Evolutionary conservation across 2,329 filamentous ascomycete species (phyloP).

Genomic region (Sporothrix brunneoviolacea): DNA sequence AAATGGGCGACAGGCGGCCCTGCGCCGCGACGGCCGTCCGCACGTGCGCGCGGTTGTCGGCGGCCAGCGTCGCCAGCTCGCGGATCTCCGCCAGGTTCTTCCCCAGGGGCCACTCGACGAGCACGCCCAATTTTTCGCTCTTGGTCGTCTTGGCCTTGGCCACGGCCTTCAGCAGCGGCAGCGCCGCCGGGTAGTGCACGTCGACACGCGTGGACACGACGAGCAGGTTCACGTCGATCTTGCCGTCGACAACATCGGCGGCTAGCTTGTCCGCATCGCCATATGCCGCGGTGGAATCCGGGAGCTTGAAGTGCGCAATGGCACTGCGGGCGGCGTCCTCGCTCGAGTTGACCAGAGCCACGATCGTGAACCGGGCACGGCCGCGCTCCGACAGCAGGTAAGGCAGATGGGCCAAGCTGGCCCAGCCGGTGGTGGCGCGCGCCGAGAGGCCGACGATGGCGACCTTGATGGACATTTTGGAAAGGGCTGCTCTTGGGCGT

Average conservation of each 20-base stretch:
- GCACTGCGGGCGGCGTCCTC: slow-evolving; percentile 37
- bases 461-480: slow-evolving; percentile 11
- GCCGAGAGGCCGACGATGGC: slow-evolving; percentile 16
- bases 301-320: slow-evolving; percentile 32
- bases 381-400: slow-evolving; percentile 46
- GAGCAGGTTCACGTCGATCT: slow-evolving; percentile 47
- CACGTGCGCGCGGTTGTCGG: slow-evolving; percentile 22
- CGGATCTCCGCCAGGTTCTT: slow-evolving; percentile 33
- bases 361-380: slow-evolving; percentile 39
- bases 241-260: slow-evolving; percentile 36
- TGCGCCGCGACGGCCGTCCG: slow-evolving; percentile 45
- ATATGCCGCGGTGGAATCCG: slow-evolving; percentile 36
- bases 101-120: slow-evolving; percentile 53
- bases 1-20: slow-evolving; percentile 38
- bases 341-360: slow-evolving; percentile 47
- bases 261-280: slow-evolving; percentile 43
- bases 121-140: slow-evolving; percentile 22
- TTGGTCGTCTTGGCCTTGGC: slow-evolving; percentile 39
- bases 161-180: slow-evolving; percentile 38
- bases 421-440: slow-evolving; percentile 13
- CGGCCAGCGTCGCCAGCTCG: slow-evolving; percentile 31
- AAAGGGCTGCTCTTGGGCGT: background rate
- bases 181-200: slow-evolving; percentile 39
- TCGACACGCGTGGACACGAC: slow-evolving; percentile 49
- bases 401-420: slow-evolving; percentile 45